Conservation (phyloP, 2,329 filamentous ascomycete genomes). For the Chaetomium globosum region DNA sequence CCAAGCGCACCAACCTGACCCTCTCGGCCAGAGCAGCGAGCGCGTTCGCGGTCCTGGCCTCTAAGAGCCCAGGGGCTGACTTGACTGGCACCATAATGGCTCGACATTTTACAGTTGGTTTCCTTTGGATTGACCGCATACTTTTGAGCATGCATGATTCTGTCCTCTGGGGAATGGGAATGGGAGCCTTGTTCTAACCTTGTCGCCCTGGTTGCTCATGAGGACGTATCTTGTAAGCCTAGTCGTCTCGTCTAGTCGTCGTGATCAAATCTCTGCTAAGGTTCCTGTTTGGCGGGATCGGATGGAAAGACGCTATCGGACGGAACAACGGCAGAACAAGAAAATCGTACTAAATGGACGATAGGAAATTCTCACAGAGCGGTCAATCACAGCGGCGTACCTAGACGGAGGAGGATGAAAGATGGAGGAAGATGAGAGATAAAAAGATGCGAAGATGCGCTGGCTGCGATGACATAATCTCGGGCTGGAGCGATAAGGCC, state of each 20-base stretch:
- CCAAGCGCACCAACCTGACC: conserved; percentile 2
- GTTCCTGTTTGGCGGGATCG: not conserved
- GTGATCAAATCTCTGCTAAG: no score
- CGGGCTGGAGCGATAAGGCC: conserved; percentile 25
- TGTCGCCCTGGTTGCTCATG: conserved; percentile 13
- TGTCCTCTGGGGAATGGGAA: not conserved
- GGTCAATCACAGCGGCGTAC: not conserved
- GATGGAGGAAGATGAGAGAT: not conserved
- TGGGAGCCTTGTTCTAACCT: conserved; percentile 21
- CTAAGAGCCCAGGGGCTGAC: conserved; percentile 1
- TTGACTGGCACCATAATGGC: conserved; percentile 21
- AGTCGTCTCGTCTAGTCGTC: no score
- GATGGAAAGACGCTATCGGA: not conserved
- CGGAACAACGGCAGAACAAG: not conserved
- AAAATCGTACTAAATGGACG: not conserved
- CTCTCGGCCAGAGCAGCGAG: no score
- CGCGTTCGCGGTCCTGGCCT: conserved; percentile 10
- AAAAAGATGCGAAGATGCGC: not conserved
- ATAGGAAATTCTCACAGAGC: not conserved
- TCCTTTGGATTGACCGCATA: conserved; percentile 24
- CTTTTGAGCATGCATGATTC: conserved; percentile 16
- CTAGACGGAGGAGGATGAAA: not conserved
- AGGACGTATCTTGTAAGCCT: no score
- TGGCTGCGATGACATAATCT: conserved; percentile 13
- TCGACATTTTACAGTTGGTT: conserved; percentile 20